A percentile compares a stretch with the other conserved stretches of the same genome.
Evolutionary conservation across 768 basidiomycete species (phyloP).

Genomic region (Panellus pusillus): DNA sequence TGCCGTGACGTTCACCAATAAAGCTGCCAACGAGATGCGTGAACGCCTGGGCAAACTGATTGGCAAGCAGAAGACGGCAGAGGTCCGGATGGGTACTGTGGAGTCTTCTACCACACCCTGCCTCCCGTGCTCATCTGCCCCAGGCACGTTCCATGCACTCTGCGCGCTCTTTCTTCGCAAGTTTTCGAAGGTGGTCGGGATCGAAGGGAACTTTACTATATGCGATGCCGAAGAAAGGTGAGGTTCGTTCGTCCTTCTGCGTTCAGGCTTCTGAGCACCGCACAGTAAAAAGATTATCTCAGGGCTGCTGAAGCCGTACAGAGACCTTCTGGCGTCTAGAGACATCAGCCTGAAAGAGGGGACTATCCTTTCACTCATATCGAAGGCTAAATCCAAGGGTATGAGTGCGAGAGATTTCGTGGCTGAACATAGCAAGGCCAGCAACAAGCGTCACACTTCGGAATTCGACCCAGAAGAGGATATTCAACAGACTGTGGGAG

Average conservation of each 20-base stretch:
- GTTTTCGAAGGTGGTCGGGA: conserved; percentile 54
- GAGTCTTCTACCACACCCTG: no score
- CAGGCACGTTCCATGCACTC: conserved; percentile 67
- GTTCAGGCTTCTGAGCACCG: neutral
- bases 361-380: conserved; percentile 61
- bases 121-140: no score
- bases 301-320: conserved; percentile 56
- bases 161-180: conserved; percentile 73
- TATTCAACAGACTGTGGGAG: conserved; percentile 42
- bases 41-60: conserved; percentile 66
- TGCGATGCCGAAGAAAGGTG: conserved; percentile 82
- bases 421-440: conserved; percentile 24
- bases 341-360: conserved; percentile 56
- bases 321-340: conserved; percentile 44
- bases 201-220: conserved; percentile 77
- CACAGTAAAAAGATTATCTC: conserved; percentile 68
- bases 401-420: conserved; percentile 50
- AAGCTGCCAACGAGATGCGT: conserved; percentile 87
- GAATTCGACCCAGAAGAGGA: conserved; percentile 22
- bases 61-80: conserved; percentile 53
- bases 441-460: conserved; percentile 11
- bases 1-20: conserved; percentile 87
- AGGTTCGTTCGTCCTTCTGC: neutral
- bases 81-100: conserved; percentile 55
- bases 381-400: conserved; percentile 73